Base-by-base conservation (phyloP, 805 yeast species). In the Teunomyces tritomae region DNA sequence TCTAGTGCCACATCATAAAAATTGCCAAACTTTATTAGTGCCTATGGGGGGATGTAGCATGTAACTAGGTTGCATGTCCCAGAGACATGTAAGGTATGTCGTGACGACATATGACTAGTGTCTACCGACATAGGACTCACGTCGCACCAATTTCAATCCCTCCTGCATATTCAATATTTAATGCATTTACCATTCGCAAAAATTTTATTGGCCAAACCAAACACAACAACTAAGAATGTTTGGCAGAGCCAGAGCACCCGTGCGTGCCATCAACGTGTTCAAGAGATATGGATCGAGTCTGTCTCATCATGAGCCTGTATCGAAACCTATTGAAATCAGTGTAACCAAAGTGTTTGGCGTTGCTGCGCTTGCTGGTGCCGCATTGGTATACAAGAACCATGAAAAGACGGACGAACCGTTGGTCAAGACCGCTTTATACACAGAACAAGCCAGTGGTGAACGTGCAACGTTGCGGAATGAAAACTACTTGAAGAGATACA, bases 331-430 rank as follows among this genome's bases (percentile, higher is more conserved):
- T 33, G 76, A 73, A 55, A 66, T 73, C 54, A 71, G 67, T 52
- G 57, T 71, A 43, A 59, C 74, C 44, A 72, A 70, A 50, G 70
- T 73, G 39, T 67, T 72, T 51, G 75, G 74, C 39, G 54, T 71
- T 30, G 76, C 76, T 33, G 67, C 70, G 27, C 54, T 67, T 45
- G 71, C 67, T 13, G 78, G 74, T 8, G 68, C 63, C 24, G 55
- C 58, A 30, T 63, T 67, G 37, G 67, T 67, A 35, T 67, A 67
- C 57, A 64, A 61, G 51, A 65, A 65, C 55, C 57, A 63, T 37
- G 60, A 61, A 29, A 54, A 51, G 28, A 63, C 65, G 30, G 65
- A 64, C 49, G 67, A 62, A 45, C 77, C 77, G 14, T 61, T 71
- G 39, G 57, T 71, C 14, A 57, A 65, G 52, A 70, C 76, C 17